Conservation (phyloP, 108 stramenopile species). For the Mayamaea pseudoterrestris region DNA sequence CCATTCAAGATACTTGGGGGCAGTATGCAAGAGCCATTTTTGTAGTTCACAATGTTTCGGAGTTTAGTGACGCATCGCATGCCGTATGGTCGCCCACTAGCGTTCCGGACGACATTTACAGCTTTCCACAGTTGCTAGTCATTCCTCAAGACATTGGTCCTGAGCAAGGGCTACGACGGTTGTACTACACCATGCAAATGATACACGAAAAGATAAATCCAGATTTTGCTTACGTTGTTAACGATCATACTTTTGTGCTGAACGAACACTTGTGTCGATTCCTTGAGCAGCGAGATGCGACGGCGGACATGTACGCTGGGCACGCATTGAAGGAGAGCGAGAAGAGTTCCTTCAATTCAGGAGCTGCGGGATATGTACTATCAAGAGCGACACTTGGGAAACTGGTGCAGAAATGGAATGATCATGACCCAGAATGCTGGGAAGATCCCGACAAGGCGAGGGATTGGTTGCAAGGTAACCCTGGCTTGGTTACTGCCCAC, state of each 20-base stretch:
- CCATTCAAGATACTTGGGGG: conserved; percentile 81
- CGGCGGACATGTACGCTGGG: conserved; percentile 62
- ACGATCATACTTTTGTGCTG: conserved; percentile 85
- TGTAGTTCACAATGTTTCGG: conserved; percentile 48
- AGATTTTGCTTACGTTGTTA: conserved; percentile 83
- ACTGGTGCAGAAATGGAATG: conserved; percentile 53
- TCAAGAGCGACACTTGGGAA: conserved; percentile 59
- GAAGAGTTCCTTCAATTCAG: conserved; percentile 60
- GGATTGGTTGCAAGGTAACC: conserved; percentile 75
- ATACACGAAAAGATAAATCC: conserved; percentile 52
- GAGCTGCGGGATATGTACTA: conserved; percentile 78
- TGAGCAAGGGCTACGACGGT: conserved; percentile 55
- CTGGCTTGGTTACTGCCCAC: conserved; percentile 53
- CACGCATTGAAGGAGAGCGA: conserved; percentile 55
- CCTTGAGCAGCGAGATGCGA: conserved; percentile 34
- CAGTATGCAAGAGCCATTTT: conserved; percentile 49
- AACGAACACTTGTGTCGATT: conserved; percentile 69
- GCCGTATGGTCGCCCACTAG: conserved; percentile 20
- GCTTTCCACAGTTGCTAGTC: conserved; percentile 59
- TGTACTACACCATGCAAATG: conserved; percentile 56
- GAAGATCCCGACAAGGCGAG: conserved; percentile 17
- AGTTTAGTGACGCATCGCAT: conserved; percentile 42
- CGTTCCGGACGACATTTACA: conserved; percentile 21
- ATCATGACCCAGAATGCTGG: conserved; percentile 33
- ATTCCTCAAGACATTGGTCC: conserved; percentile 43